Evolutionary conservation across 345 rosid species (phyloP).

Genomic region (Arabidopsis arenosa): DNA sequence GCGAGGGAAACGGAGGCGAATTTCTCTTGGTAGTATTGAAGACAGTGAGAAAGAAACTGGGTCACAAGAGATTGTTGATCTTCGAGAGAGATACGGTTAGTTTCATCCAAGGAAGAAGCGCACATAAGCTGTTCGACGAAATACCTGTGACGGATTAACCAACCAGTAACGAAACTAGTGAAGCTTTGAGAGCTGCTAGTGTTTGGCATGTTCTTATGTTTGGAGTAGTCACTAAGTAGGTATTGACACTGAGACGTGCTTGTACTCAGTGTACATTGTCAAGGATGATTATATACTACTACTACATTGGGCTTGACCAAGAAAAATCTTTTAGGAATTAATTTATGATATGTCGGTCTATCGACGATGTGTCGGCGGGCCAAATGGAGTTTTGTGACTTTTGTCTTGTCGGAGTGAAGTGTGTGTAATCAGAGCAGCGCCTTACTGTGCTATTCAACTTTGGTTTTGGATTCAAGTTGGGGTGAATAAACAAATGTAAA

Average conservation of each 20-base stretch:
- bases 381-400: slow-evolving; percentile 31
- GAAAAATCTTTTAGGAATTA: slow-evolving; percentile 17
- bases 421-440: slow-evolving; percentile 17
- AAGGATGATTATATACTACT: slow-evolving; percentile 12
- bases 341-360: slow-evolving; percentile 36
- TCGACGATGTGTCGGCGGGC: slow-evolving; percentile 22
- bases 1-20: slow-evolving; percentile 38
- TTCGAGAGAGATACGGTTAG: neutral
- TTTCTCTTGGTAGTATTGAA: slow-evolving; percentile 45
- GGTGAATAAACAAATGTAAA: no score
- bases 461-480: slow-evolving; percentile 3
- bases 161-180: slow-evolving; percentile 34
- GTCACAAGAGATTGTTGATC: slow-evolving; percentile 36
- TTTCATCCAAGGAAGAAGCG: slow-evolving; percentile 31
- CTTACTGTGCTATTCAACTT: neutral
- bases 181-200: slow-evolving; percentile 34
- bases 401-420: slow-evolving; percentile 25
- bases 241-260: neutral
- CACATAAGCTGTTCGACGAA: slow-evolving; percentile 43
- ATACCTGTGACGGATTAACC: slow-evolving; percentile 42
- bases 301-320: slow-evolving; percentile 19
- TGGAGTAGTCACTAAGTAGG: slow-evolving; percentile 22
- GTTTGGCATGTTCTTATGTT: slow-evolving; percentile 26
- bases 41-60: slow-evolving; percentile 45
- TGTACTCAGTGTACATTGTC: neutral